phyloP scores from a whole-genome alignment of 768 basidiomycete species.

The Leccinum subtestaceum region DNA sequence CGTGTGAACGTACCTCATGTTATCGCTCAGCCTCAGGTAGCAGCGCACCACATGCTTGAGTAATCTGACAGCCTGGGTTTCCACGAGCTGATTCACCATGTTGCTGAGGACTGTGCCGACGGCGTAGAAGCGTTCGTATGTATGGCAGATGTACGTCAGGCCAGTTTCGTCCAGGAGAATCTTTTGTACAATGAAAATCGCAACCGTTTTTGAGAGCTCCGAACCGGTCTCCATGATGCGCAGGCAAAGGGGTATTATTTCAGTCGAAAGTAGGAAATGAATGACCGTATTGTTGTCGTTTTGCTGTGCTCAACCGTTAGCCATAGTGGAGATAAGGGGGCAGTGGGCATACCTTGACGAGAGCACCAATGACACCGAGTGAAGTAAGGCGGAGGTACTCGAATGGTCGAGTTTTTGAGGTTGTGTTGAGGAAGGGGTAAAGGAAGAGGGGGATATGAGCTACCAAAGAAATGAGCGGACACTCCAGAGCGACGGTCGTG shows the following conservation, averaged over 20 bases:
- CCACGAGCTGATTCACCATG: conserved; percentile 98
- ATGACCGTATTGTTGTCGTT: conserved; percentile 99
- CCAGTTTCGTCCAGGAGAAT: conserved; percentile 96
- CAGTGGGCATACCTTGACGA: conserved; percentile 76
- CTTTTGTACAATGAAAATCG: conserved; percentile 99
- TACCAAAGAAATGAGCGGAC: conserved; percentile 28
- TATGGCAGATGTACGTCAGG: conserved; percentile 97
- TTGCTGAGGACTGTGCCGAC: conserved; percentile 98
- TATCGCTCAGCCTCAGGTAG: conserved; percentile 94
- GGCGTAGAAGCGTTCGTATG: conserved; percentile 99
- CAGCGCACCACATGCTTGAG: conserved; percentile 98
- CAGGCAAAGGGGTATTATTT: conserved; percentile 98
- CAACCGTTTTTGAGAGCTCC: conserved; percentile 97
- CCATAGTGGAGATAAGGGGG: not conserved
- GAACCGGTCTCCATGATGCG: conserved; percentile 99
- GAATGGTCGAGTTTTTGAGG: conserved; percentile 98
- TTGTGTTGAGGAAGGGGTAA: conserved; percentile 98
- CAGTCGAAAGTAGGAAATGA: conserved; percentile 97
- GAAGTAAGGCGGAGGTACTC: conserved; percentile 99
- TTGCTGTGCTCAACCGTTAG: conserved; percentile 59
- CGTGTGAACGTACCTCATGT: conserved; percentile 65
- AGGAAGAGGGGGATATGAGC: conserved; percentile 94
- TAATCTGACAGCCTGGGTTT: conserved; percentile 93
- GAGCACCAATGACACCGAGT: conserved; percentile 97
- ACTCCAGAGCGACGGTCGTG: not conserved